Percentiles rank a stretch among this genome's conserved stretches.
Conservation (phyloP, 305 asterid species). For the Rubia peregrina region DNA sequence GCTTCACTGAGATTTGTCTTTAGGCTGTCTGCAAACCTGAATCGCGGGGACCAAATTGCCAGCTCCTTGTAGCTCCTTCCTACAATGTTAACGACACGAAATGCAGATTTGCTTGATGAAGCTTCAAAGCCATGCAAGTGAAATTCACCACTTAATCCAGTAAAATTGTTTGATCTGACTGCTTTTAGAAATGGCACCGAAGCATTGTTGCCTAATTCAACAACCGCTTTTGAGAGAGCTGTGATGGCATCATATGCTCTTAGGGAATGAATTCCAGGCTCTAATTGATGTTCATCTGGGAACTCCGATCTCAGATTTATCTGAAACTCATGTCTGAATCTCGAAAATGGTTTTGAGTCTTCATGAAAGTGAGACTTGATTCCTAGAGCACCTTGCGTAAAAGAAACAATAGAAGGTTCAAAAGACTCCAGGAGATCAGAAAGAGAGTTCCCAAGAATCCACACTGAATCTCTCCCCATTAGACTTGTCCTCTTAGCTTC, state of each 20-base stretch:
- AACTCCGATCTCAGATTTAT: slow-evolving; percentile 17
- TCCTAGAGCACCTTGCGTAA: slow-evolving; percentile 35
- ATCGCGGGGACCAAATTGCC: slow-evolving; percentile 28
- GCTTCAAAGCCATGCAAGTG: slow-evolving; percentile 9
- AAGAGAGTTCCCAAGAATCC: slow-evolving; percentile 30
- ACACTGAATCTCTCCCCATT: slow-evolving; percentile 37
- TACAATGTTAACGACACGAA: slow-evolving; percentile 28
- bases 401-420: slow-evolving; percentile 17
- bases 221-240: slow-evolving; percentile 20
- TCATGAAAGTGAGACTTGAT: slow-evolving; percentile 26
- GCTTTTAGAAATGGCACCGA: slow-evolving; percentile 15
- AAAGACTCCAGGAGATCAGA: slow-evolving; percentile 32
- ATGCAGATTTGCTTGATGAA: slow-evolving; percentile 8
- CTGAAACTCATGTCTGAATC: slow-evolving; percentile 20
- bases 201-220: slow-evolving; percentile 12
- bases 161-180: slow-evolving; percentile 23
- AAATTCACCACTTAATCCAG: slow-evolving; percentile 31
- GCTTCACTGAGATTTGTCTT: neutral
- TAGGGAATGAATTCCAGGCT: slow-evolving; percentile 33
- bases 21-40: slow-evolving; percentile 15
- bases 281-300: slow-evolving; percentile 23
- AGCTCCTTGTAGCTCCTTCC: slow-evolving; percentile 32
- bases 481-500: slow-evolving; percentile 29
- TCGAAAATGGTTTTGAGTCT: slow-evolving; percentile 12
- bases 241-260: slow-evolving; percentile 34